Evolutionary conservation across 208 protist species (phyloP), one percentile per base, ranked within the genome.

Genomic region (Crithidia thermophila): DNA sequence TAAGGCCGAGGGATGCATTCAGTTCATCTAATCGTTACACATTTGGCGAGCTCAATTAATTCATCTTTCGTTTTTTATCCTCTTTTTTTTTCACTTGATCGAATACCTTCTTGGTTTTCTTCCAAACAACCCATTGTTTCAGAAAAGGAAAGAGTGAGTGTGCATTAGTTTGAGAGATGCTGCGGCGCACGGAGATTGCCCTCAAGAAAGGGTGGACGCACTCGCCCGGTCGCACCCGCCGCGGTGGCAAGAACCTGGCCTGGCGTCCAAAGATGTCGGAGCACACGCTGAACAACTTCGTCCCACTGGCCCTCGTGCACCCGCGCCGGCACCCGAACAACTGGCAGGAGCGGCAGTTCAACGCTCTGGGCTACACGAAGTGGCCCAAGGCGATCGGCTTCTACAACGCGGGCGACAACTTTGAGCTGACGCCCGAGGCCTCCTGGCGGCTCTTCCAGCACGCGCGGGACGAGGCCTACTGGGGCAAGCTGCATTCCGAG

Each of bases 161-260:
- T 20, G 16, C 3, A 27, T 28, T 30, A 6, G 8, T 20, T 13
- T 5, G 25, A 53, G 39, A 21, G 11, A 96, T 96, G 91, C 67
- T 96, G 55, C 81, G 85, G 14, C 50, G 73, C 33, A 93, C 82
- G 6, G 67, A 61, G 18, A 43, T 89, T 30, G 52, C 81, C 3
- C 72, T 90, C 25, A 96, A 96, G 65, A 96, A 96, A 56, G 91
- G 88, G 6, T 96, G 91, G 88, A 96, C 91, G 4, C 84, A 96
- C 77, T 89, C 73, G 43, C 91, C 91, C 5, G 91, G 91, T 11
- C 60, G 77, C 14, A 94, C 88, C 5, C 69, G 88, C 10, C 83
- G 91, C 53, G 92, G 92, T 51, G 89, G 87, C 8, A 97, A 97
- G 70, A 97, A 95, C 72, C 61, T 97, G 18, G 92, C 92, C 13